Conservation (phyloP, 2,329 filamentous ascomycete species). For the Trichoderma endophyticum region DNA sequence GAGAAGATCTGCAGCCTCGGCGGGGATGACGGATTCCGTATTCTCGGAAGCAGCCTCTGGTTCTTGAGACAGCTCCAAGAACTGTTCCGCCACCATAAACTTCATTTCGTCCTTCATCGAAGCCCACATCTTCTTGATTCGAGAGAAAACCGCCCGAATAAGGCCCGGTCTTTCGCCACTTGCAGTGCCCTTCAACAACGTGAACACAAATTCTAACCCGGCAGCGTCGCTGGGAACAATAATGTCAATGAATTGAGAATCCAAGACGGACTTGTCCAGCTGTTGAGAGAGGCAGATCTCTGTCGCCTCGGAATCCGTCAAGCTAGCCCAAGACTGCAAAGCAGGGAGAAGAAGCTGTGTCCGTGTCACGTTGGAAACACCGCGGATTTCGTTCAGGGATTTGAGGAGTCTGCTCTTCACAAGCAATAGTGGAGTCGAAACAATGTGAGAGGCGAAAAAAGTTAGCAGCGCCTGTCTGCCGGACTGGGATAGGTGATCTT, state of each 20-base stretch:
- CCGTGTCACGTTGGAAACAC: conserved; percentile 65
- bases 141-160: conserved; percentile 62
- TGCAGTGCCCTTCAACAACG: conserved; percentile 42
- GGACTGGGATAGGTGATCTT: conserved; percentile 55
- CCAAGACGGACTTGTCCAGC: conserved; percentile 41
- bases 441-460: conserved; percentile 71
- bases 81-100: conserved; percentile 55
- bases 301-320: conserved; percentile 50
- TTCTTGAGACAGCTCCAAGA: conserved; percentile 60
- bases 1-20: conserved; percentile 68
- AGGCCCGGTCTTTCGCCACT: conserved; percentile 48
- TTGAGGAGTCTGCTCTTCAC: conserved; percentile 72
- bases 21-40: conserved; percentile 40
- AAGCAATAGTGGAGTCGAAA: conserved; percentile 62
- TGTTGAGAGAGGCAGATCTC: conserved; percentile 40
- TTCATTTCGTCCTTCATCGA: conserved; percentile 64
- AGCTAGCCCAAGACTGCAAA: conserved; percentile 64
- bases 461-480: conserved; percentile 63
- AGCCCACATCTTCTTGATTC: conserved; percentile 70
- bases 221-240: conserved; percentile 52
- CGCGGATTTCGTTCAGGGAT: conserved; percentile 69
- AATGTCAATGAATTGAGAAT: conserved; percentile 48
- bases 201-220: conserved; percentile 52
- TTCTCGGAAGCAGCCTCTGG: conserved; percentile 28
- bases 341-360: conserved; percentile 74